Evolutionary conservation across 129 eudicot genomes (phyloP).

Genomic region (Saposhnikovia divaricata): DNA sequence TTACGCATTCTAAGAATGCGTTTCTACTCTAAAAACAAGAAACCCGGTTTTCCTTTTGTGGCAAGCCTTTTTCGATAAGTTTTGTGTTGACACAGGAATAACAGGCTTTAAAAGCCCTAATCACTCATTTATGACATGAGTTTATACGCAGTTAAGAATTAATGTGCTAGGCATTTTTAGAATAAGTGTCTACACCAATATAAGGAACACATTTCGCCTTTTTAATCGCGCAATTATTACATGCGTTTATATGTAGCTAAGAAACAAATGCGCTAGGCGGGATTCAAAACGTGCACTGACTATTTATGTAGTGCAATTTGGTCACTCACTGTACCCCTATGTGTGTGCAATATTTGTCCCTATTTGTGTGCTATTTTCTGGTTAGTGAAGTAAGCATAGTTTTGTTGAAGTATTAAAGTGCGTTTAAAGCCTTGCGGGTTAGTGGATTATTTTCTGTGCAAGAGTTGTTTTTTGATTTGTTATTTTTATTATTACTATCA

Average conservation of each 20-base stretch:
- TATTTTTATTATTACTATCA: background rate
- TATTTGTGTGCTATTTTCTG: conserved; percentile 3
- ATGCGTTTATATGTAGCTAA: background rate
- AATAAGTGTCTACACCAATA: background rate
- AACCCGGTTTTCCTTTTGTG: background rate
- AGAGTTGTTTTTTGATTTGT: background rate
- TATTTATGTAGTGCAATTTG: background rate
- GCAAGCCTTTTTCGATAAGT: background rate
- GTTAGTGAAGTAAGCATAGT: conserved; percentile 39
- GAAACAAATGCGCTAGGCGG: background rate
- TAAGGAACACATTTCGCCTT: background rate
- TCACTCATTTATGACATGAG: background rate
- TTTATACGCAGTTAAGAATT: background rate
- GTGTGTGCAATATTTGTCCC: background rate
- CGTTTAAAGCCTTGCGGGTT: background rate
- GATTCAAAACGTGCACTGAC: background rate
- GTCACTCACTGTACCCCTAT: background rate
- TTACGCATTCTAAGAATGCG: background rate
- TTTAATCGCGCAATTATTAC: background rate
- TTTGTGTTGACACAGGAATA: background rate
- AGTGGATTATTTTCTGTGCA: background rate
- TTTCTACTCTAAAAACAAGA: background rate
- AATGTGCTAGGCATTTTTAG: background rate
- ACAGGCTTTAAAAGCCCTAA: background rate
- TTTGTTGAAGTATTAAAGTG: conserved; percentile 19